Evolutionary conservation across 106 monocot genomes (phyloP), one percentile per base, ranked within the genome.

Genomic region (Phalaenopsis aphrodite): DNA sequence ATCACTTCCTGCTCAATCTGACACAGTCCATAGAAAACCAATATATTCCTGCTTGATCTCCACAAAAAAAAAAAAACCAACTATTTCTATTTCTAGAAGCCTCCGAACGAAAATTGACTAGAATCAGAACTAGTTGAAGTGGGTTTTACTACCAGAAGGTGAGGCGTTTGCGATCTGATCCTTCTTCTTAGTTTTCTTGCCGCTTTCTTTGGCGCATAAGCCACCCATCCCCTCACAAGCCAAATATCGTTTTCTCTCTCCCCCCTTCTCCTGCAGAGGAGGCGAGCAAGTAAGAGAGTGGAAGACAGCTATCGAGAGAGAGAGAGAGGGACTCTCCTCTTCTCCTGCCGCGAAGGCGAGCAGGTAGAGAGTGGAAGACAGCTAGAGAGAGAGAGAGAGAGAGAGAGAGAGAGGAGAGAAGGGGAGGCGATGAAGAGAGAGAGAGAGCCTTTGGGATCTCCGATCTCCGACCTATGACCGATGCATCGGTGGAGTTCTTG

Each of bases 121-220:
- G 43, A 74, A 45, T 74, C 74, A 1, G 42, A 45, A 16, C 37
- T 39, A 69, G 38, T 39, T 36, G 3, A 69, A 69, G 14, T 69
- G 38, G 39, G 39, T 69, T 69, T 69, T 69, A 69, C 42, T 74
- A 74, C 74, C 74, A 19, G 74, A 45, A 2, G 74, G 42, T 36
- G 74, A 45, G 37, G 69, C 38, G 38, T 69, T 69, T 45, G n/a
- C 19, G 74, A 74, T 74, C 74, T 42, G 74, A 74, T 74, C 74
- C 74, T 74, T 45, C 42, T 74, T 45, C 42, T 45, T 74, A 74
- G 74, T 74, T 43, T 74, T 74, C 74, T 74, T 74, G 42, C 18
- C 2, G 43, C 43, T 74, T 45, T 45, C 43, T 45, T 45, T 19
- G 74, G 15, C 43, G 12, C 74, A 74, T 16, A 74, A 74, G 43